These are phyloP conservation scores for Heritiera fomes DNA, from an alignment of 345 rosid species.

Conservation along the genomic window DNA sequence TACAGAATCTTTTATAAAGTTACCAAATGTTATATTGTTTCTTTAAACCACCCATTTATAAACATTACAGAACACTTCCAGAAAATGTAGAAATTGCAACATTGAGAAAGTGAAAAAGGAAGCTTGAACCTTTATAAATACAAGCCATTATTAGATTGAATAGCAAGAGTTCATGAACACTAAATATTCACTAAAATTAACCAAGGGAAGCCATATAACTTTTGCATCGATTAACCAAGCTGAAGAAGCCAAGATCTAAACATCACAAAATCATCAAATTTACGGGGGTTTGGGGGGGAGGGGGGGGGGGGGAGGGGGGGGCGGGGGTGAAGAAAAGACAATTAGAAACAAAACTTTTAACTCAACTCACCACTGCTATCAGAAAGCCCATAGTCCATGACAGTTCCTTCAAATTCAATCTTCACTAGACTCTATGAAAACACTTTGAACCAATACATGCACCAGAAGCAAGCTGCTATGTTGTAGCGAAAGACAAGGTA, in stretches of 20 bases:
- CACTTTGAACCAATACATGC: constrained; percentile 19
- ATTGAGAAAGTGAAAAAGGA: neutral
- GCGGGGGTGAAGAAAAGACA: neutral
- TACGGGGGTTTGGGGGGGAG: too few species aligned
- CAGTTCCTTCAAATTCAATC: constrained; percentile 10
- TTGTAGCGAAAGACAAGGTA: neutral
- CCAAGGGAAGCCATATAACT: neutral
- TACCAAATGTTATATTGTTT: neutral
- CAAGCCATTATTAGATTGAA: neutral
- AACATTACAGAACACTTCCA: neutral
- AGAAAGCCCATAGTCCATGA: constrained; percentile 63
- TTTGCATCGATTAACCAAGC: neutral
- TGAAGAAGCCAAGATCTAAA: neutral
- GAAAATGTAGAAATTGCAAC: neutral
- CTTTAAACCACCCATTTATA: neutral
- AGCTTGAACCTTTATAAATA: neutral
- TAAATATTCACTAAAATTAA: neutral
- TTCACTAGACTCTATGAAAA: neutral
- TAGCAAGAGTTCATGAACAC: neutral
- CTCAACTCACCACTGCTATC: constrained; percentile 68
- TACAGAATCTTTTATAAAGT: neutral
- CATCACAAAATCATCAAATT: neutral
- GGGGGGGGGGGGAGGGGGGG: too few species aligned
- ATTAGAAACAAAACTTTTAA: constrained; percentile 4
- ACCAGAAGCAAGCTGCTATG: constrained; percentile 8